Evolutionary conservation across 2,329 filamentous ascomycete genomes (phyloP).

Genomic region (Colletotrichum lindemuthianum): DNA sequence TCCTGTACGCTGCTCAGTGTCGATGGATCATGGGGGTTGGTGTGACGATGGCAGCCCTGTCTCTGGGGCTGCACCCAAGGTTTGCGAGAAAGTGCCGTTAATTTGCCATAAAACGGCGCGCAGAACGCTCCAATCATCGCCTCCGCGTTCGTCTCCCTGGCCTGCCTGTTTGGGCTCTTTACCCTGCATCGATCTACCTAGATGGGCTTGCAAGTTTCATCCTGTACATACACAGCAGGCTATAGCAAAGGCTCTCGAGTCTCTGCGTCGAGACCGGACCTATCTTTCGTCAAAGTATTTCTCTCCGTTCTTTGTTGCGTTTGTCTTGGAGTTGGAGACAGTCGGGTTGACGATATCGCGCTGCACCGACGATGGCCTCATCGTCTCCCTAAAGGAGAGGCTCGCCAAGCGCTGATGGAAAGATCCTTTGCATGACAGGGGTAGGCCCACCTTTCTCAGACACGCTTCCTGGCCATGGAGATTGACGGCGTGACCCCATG

Average conservation of each 20-base stretch:
- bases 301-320: too few species aligned
- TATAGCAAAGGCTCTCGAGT: too few species aligned
- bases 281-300: too few species aligned
- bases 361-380: slow-evolving; percentile 9
- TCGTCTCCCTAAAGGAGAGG: slow-evolving; percentile 2
- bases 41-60: neutral
- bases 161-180: neutral
- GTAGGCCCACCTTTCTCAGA: slow-evolving; percentile 14
- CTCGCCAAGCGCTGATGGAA: slow-evolving; percentile 24
- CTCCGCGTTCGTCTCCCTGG: neutral
- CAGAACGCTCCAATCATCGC: slow-evolving; percentile 5
- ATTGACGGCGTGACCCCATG: slow-evolving; percentile 14
- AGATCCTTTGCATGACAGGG: neutral
- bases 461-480: slow-evolving; percentile 19
- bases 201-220: neutral
- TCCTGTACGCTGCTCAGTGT: neutral
- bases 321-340: too few species aligned
- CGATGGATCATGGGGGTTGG: neutral
- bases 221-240: neutral
- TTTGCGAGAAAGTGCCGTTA: slow-evolving; percentile 22
- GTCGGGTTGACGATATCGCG: neutral
- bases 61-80: slow-evolving; percentile 9
- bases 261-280: too few species aligned
- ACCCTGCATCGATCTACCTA: slow-evolving; percentile 26
- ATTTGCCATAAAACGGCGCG: slow-evolving; percentile 23